Conservation (phyloP, 2,329 filamentous ascomycete genomes). For the Hypomyces perniciosus region DNA sequence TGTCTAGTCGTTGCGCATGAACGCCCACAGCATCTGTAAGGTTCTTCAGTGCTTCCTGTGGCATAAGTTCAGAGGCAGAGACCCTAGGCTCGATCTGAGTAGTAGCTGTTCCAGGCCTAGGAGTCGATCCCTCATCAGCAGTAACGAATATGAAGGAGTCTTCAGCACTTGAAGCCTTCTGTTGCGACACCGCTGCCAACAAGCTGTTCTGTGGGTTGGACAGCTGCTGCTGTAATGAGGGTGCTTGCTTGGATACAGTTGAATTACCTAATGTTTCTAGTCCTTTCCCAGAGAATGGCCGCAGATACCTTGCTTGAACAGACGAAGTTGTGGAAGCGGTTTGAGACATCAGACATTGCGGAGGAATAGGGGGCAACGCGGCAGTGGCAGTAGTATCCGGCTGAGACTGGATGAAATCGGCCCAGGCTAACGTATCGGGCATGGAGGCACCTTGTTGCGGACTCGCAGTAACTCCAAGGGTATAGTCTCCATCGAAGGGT, state of each 20-base stretch:
- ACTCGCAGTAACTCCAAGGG: slow-evolving; percentile 19
- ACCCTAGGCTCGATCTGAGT: slow-evolving; percentile 25
- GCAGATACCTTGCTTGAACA: slow-evolving; percentile 43
- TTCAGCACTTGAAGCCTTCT: slow-evolving; percentile 15
- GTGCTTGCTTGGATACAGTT: slow-evolving; percentile 21
- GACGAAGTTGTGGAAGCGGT: slow-evolving; percentile 48
- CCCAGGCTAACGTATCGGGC: slow-evolving; percentile 52
- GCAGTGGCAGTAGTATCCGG: slow-evolving; percentile 26
- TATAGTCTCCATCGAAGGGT: slow-evolving; percentile 21
- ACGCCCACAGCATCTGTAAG: slow-evolving; percentile 49
- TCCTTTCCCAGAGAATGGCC: slow-evolving; percentile 51
- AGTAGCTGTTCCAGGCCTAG: slow-evolving; percentile 17
- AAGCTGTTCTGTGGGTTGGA: not conserved
- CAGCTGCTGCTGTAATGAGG: slow-evolving; percentile 17
- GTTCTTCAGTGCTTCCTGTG: slow-evolving; percentile 36
- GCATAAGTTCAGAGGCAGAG: slow-evolving; percentile 16
- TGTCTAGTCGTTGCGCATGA: slow-evolving; percentile 60
- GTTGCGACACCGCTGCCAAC: slow-evolving; percentile 9
- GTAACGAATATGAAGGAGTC: slow-evolving; percentile 22
- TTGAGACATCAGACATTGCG: slow-evolving; percentile 48
- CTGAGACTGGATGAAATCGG: slow-evolving; percentile 36
- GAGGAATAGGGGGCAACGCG: slow-evolving; percentile 40
- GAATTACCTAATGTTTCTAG: slow-evolving; percentile 45
- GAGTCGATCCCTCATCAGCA: slow-evolving; percentile 13
- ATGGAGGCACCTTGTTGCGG: slow-evolving; percentile 37